phyloP scores from a whole-genome alignment of 129 eudicot species.

The Artemisia annua region DNA sequence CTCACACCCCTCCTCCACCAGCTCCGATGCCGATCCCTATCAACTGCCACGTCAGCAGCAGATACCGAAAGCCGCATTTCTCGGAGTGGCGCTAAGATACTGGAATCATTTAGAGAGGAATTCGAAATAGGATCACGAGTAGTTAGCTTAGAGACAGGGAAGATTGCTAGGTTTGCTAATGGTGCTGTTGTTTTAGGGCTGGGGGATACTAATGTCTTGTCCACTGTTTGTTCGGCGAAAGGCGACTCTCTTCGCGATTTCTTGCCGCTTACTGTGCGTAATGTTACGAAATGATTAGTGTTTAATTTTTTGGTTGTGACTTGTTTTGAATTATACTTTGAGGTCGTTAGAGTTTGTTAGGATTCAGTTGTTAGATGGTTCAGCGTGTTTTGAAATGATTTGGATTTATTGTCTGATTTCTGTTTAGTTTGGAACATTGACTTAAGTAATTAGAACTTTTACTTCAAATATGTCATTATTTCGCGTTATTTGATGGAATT shows the following conservation, averaged over 20 bases:
- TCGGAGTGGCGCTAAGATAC: slow-evolving; percentile 49
- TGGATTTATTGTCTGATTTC: too few species aligned
- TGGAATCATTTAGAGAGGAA: slow-evolving; percentile 70
- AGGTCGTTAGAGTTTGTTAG: too few species aligned
- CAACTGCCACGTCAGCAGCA: slow-evolving; percentile 29
- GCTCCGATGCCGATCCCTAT: slow-evolving; percentile 45
- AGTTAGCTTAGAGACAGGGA: slow-evolving; percentile 75
- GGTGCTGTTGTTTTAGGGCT: slow-evolving; percentile 79
- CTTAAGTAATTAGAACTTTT: too few species aligned
- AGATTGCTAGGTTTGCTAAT: slow-evolving; percentile 85
- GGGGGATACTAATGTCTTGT: slow-evolving; percentile 85
- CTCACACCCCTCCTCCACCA: slow-evolving; percentile 41
- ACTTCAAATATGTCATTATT: too few species aligned
- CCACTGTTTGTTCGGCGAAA: slow-evolving; percentile 71
- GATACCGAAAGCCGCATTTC: slow-evolving; percentile 37
- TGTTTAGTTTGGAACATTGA: too few species aligned
- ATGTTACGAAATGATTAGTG: too few species aligned
- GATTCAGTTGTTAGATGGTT: too few species aligned
- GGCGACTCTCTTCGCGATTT: slow-evolving; percentile 55
- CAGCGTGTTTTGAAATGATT: too few species aligned
- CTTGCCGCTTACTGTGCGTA: slow-evolving; percentile 89
- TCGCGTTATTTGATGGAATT: too few species aligned
- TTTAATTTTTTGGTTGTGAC: too few species aligned
- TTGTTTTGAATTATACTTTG: too few species aligned
- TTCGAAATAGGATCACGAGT: slow-evolving; percentile 79